Base-by-base conservation (phyloP, 2,329 filamentous ascomycete genomes). In the Elsinoe australis region DNA sequence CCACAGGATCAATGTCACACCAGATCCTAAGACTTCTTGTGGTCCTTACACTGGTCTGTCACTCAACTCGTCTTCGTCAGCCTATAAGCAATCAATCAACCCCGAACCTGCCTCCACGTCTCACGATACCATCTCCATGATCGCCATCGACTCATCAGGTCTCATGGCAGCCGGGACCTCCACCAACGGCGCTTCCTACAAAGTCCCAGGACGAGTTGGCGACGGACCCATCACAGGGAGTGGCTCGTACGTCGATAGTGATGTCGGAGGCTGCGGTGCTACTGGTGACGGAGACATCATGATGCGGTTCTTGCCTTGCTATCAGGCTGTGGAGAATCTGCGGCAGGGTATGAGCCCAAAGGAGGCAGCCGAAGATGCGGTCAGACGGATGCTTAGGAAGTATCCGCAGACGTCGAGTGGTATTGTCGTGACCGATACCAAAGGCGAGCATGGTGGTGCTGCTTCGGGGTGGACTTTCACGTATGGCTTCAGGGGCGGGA, bases 231-330 rank as follows among this genome's bases (percentile, higher is more conserved):
- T 44, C 39, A 44, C 39, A 4, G 39, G 39, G 8, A 44, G 39
- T 14, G 39, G 39, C 9, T 44, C 39, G 5, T 44, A 44, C 26
- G 39, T 44, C 22, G 39, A 44, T n/a, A 17, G 39, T 14, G 39
- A 44, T 21, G 39, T 44, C 3, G 39, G 39, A 15, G 39, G 39
- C 26, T 44, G 39, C 12, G 39, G 39, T n/a, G 39, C 39, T 9
- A 44, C 39, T 10, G 39, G 39, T 12, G 39, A 44, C 15, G 39
- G 39, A 9, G 39, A 44, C 21, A 44, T 44, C 24, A 44, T 44
- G 39, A 44, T 44, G 39, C n/a, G 39, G 7, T 44, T 44, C 39
- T 14, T 44, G 5, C 39, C 39, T 10, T 44, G 39, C 15, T 44
- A 44, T 17, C 39, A 44, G 24, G 39, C 39, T 19, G 39, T 44